phyloP scores from a whole-genome alignment of 129 eudicot genomes.

The Kitagawia praeruptora region DNA sequence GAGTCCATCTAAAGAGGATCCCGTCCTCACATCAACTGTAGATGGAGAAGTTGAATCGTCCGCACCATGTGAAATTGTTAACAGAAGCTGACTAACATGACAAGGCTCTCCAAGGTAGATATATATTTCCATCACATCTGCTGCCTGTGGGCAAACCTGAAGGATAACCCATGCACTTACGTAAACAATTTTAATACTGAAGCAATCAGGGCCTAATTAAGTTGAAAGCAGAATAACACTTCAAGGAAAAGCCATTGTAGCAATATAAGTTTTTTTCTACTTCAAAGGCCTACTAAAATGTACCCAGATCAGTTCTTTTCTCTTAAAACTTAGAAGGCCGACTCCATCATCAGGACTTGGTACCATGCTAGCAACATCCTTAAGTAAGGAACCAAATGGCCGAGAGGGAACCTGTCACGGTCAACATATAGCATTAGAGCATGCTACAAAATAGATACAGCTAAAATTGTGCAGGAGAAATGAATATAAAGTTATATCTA shows the following conservation, averaged over 20 bases:
- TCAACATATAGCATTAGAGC: slow-evolving; percentile 12
- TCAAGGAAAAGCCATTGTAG: slow-evolving; percentile 1
- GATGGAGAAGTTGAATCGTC: slow-evolving; percentile 93
- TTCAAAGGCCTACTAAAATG: slow-evolving; percentile 10
- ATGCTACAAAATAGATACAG: slow-evolving; percentile 12
- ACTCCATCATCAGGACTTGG: slow-evolving; percentile 65
- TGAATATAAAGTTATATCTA: not conserved
- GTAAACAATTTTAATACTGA: not conserved
- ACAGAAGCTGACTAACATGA: slow-evolving; percentile 92
- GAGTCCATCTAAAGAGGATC: slow-evolving; percentile 78
- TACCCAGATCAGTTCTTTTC: slow-evolving; percentile 86
- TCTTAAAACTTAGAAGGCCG: slow-evolving; percentile 75
- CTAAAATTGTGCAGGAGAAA: not conserved
- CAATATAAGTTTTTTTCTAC: slow-evolving; percentile 11
- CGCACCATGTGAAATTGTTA: slow-evolving; percentile 89
- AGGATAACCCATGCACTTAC: not conserved
- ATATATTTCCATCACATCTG: slow-evolving; percentile 88
- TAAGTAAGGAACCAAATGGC: slow-evolving; percentile 77
- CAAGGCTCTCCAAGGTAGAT: slow-evolving; percentile 92
- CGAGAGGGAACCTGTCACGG: slow-evolving; percentile 72
- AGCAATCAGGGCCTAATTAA: not conserved
- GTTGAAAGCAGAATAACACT: not conserved
- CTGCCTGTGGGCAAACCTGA: slow-evolving; percentile 79
- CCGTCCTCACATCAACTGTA: slow-evolving; percentile 90
- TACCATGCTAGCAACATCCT: slow-evolving; percentile 72